Percentiles rank a stretch among this genome's conserved stretches.
Evolutionary conservation across 2,329 filamentous ascomycete species (phyloP).

Genomic region (Chrysoporthe austroafricana): DNA sequence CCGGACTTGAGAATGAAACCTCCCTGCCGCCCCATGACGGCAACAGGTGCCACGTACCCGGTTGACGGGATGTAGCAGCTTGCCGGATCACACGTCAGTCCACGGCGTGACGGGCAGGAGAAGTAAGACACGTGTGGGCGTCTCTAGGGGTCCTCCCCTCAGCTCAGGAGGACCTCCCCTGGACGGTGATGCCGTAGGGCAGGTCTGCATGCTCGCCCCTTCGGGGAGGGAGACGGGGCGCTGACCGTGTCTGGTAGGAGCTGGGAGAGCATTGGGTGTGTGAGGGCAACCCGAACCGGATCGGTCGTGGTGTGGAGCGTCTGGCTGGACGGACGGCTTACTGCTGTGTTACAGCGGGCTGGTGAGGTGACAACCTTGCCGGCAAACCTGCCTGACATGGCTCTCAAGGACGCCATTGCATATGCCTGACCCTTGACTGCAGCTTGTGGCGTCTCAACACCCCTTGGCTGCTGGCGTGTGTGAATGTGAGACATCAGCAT

Average conservation of each 20-base stretch:
- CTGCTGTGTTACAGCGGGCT: constrained; percentile 16
- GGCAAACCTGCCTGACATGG: too few relatives aligned
- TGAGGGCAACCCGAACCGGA: constrained; percentile 5
- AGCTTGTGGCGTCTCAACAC: constrained; percentile 4
- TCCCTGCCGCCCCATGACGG: constrained; percentile 4
- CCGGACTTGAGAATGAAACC: constrained; percentile 11
- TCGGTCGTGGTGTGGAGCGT: constrained; percentile 16
- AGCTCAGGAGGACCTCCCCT: not conserved
- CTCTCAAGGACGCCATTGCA: not conserved
- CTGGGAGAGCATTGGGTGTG: not conserved
- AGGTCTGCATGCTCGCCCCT: constrained; percentile 6
- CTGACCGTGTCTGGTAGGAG: too few relatives aligned
- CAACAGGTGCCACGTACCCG: constrained; percentile 27
- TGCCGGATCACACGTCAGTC: constrained; percentile 18
- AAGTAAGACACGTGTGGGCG: constrained; percentile 24
- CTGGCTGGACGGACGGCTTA: constrained; percentile 20
- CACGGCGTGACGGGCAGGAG: constrained; percentile 22
- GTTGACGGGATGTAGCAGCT: constrained; percentile 24
- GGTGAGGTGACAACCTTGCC: not conserved
- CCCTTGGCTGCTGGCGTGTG: too few relatives aligned
- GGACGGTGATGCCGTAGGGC: not conserved
- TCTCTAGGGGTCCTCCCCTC: not conserved
- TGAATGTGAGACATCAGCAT: too few relatives aligned
- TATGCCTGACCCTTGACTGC: not conserved
- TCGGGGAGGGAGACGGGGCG: not conserved